These are phyloP conservation scores for Leucaena leucocephala DNA, from an alignment of 306 rosid species.

Conservation along the genomic window DNA sequence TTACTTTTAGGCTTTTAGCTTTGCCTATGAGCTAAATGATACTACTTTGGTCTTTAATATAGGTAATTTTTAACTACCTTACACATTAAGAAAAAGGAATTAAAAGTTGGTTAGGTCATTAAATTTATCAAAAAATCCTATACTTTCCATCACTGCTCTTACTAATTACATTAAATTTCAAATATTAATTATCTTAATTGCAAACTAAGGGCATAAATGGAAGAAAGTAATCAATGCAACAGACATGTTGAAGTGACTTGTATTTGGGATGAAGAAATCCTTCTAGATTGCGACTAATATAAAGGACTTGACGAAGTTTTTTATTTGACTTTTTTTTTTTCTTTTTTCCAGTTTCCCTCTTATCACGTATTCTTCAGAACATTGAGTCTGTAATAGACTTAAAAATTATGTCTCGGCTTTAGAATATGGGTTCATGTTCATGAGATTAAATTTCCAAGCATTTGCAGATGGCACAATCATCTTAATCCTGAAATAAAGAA, in stretches of 20 bases:
- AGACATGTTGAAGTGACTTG: not conserved
- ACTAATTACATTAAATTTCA: too few species aligned
- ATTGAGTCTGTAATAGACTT: not conserved
- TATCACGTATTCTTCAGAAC: slow-evolving; percentile 7
- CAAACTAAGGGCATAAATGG: not conserved
- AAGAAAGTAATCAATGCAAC: not conserved
- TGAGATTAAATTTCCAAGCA: slow-evolving; percentile 20
- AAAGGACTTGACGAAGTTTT: not conserved
- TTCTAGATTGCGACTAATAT: not conserved
- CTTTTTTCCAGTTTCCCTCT: not conserved
- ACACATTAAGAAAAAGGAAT: not conserved
- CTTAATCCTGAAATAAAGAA: slow-evolving; percentile 92
- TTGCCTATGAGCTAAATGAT: slow-evolving; percentile 19
- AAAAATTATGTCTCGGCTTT: slow-evolving; percentile 11
- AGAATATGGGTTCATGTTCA: not conserved
- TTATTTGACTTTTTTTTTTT: not conserved
- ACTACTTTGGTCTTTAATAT: slow-evolving; percentile 7
- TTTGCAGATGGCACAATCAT: slow-evolving; percentile 97
- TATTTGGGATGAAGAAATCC: not conserved
- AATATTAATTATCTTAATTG: too few species aligned
- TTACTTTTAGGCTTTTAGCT: slow-evolving; percentile 7
- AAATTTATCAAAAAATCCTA: not conserved
- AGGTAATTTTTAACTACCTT: not conserved
- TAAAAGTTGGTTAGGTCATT: not conserved
- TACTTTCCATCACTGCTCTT: not conserved